Evolutionary conservation across 768 basidiomycete species (phyloP).

Genomic region (Panellus pusillus): DNA sequence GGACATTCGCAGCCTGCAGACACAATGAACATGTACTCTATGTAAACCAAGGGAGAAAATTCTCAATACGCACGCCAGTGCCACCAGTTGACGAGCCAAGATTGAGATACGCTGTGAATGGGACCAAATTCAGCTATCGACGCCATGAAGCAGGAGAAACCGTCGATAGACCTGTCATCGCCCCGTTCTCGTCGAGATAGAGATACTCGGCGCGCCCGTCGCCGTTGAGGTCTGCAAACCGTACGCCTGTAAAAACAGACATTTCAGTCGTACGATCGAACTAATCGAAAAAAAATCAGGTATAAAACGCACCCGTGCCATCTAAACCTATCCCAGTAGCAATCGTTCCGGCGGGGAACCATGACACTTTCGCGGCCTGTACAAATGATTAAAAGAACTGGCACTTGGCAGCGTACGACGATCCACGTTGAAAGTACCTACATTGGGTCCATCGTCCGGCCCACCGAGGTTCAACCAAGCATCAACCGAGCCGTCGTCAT

Average conservation of each 20-base stretch:
- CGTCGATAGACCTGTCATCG: background rate
- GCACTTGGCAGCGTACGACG: background rate
- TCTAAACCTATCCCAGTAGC: slow-evolving; percentile 1
- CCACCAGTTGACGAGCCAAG: background rate
- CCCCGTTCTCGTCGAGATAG: background rate
- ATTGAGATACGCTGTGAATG: slow-evolving; percentile 1
- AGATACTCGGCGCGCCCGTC: slow-evolving; percentile 5
- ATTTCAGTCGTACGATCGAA: no score
- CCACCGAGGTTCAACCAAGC: slow-evolving; percentile 4
- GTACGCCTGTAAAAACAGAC: background rate
- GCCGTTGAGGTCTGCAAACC: slow-evolving; percentile 5
- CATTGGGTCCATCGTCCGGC: slow-evolving; percentile 6
- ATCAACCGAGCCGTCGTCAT: slow-evolving; percentile 8
- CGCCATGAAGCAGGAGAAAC: background rate
- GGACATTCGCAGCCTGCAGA: background rate
- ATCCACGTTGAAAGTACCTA: background rate
- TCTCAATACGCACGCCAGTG: background rate
- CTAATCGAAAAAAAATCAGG: no score
- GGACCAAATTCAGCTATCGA: background rate
- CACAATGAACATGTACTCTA: background rate
- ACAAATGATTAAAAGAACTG: background rate
- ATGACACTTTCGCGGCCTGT: slow-evolving; percentile 3
- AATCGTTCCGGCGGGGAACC: background rate
- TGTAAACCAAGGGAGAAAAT: background rate
- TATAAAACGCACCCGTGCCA: background rate